Evolutionary conservation across 441 rosid species (phyloP).

Genomic region (Populus trichocarpa): DNA sequence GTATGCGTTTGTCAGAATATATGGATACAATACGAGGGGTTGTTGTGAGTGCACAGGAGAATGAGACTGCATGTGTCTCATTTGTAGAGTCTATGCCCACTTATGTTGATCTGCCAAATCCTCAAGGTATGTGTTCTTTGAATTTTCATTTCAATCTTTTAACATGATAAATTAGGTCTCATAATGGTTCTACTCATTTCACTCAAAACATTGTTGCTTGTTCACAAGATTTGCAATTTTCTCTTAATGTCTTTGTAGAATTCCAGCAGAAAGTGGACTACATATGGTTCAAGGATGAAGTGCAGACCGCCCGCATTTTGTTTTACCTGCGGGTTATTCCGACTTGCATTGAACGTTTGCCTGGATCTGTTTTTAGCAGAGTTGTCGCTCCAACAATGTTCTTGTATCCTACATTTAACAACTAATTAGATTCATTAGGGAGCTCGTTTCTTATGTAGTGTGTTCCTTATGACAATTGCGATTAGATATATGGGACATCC

Average conservation of each 20-base stretch:
- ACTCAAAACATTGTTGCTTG: conserved; percentile 7
- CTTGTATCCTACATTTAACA: conserved; percentile 64
- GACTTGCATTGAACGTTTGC: conserved; percentile 68
- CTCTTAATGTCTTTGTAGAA: conserved; percentile 35
- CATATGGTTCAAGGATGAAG: conserved; percentile 80
- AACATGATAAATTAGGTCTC: not conserved
- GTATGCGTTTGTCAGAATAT: conserved; percentile 83
- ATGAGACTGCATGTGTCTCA: conserved; percentile 55
- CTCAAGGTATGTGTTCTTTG: conserved; percentile 48
- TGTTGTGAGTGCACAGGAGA: conserved; percentile 71
- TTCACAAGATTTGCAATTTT: conserved; percentile 3
- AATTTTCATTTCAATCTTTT: not conserved
- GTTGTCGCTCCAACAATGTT: conserved; percentile 82
- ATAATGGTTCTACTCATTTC: not conserved
- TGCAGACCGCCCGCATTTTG: conserved; percentile 85
- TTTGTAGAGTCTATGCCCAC: conserved; percentile 79
- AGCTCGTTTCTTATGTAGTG: not conserved
- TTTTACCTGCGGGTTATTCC: conserved; percentile 89
- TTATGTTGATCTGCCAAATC: conserved; percentile 59
- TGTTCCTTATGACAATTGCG: conserved; percentile 37
- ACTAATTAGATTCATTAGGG: not conserved
- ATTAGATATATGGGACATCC: conserved; percentile 88
- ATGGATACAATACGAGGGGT: conserved; percentile 77
- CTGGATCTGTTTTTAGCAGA: conserved; percentile 52
- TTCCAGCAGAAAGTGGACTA: conserved; percentile 45